A percentile compares a stretch with the other conserved stretches of the same genome.
Evolutionary conservation across 192 early-diverging fungal species (phyloP).

Genomic region (Umbelopsis vinacea): DNA sequence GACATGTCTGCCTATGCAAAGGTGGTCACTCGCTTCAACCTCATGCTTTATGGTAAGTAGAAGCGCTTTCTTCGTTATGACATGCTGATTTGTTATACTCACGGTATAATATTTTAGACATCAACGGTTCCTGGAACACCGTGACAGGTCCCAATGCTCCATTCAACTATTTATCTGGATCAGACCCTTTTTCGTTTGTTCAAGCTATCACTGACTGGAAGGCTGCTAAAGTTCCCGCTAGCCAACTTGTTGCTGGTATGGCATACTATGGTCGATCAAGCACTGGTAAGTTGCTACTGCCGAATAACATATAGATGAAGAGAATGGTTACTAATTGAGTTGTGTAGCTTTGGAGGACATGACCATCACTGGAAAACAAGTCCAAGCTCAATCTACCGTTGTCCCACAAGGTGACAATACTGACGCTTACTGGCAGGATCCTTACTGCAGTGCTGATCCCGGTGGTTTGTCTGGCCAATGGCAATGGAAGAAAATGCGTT

Average conservation of each 20-base stretch:
- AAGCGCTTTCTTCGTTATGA: not conserved
- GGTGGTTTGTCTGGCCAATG: constrained; percentile 62
- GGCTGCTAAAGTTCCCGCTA: constrained; percentile 58
- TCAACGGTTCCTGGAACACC: constrained; percentile 62
- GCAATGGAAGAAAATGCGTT: constrained; percentile 68
- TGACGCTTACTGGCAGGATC: constrained; percentile 59
- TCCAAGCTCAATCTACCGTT: constrained; percentile 35
- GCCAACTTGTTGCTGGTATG: constrained; percentile 62
- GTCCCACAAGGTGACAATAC: constrained; percentile 53
- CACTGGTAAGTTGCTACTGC: constrained; percentile 26
- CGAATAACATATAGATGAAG: not conserved
- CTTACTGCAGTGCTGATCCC: constrained; percentile 50
- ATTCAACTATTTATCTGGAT: constrained; percentile 35
- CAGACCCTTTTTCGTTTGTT: constrained; percentile 45
- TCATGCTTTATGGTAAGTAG: constrained; percentile 65
- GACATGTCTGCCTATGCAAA: constrained; percentile 63
- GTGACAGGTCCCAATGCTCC: constrained; percentile 62
- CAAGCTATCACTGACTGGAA: constrained; percentile 62
- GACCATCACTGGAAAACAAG: constrained; percentile 32
- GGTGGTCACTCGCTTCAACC: constrained; percentile 65
- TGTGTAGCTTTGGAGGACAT: constrained; percentile 41
- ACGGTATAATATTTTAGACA: constrained; percentile 17
- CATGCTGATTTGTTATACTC: not conserved
- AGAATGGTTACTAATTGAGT: not conserved
- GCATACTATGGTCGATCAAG: constrained; percentile 64